These are phyloP conservation scores for Terana coerulea DNA, from an alignment of 768 basidiomycete genomes.

Conservation along the genomic window DNA sequence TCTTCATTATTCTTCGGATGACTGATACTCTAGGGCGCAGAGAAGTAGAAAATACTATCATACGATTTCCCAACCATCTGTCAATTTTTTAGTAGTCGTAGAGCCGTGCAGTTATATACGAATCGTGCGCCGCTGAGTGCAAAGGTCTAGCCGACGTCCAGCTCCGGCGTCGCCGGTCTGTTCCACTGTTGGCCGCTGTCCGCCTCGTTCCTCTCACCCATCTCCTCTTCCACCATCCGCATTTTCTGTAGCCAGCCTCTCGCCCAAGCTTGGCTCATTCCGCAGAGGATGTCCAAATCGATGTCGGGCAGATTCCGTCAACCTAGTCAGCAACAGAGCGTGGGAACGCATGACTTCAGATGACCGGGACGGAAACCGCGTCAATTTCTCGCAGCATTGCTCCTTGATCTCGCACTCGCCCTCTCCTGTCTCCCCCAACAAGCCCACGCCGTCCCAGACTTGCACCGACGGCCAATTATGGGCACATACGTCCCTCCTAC, in stretches of 20 bases:
- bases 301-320: not conserved
- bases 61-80: no score
- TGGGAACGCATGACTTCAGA: constrained; percentile 25
- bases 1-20: no score
- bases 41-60: no score
- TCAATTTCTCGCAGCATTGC: constrained; percentile 4
- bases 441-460: constrained; percentile 1
- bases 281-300: not conserved
- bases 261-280: not conserved
- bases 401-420: constrained; percentile 3
- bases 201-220: not conserved
- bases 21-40: no score
- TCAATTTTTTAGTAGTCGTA: no score
- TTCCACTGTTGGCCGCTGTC: not conserved
- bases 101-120: no score
- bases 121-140: constrained; percentile 3
- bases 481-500: constrained; percentile 6
- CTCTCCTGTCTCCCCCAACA: not conserved
- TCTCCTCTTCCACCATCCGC: not conserved
- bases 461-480: constrained; percentile 2
- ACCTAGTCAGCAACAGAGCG: constrained; percentile 13
- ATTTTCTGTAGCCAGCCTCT: not conserved
- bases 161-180: no score
- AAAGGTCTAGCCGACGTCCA: no score
- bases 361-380: constrained; percentile 13